Base-by-base conservation (phyloP, 208 protist genomes). In the Leishmania braziliensis region DNA sequence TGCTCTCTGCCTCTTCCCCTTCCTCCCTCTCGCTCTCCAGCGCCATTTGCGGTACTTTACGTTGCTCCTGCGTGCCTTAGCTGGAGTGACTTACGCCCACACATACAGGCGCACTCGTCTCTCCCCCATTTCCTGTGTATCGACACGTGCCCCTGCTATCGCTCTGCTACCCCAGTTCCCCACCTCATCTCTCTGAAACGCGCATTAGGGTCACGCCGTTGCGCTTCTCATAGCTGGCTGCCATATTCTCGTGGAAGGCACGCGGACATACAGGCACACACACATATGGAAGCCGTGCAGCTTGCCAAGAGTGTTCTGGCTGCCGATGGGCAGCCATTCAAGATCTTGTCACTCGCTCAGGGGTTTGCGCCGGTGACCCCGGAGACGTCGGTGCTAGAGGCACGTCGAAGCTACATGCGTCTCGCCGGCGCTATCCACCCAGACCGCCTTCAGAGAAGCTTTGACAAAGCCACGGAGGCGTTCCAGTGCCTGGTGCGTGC, bases 401-500 rank as follows among this genome's bases (percentile, higher is more conserved):
- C 91, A 16, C 88, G 94, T 8, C 86, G 94, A 43, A 93, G 84
- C 86, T 97, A 97, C 89, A 96, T 97, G 91, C 82, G 88, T 5
- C 81, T 97, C 33, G 94, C 94, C 29, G 86, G 75, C 4, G 69
- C 90, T 43, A 89, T 97, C 53, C 94, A 97, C 81, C 94, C 94
- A 0, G 94, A 97, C 79, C 95, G 95, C 79, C 78, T 97, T n/a
- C 84, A 93, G 65, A 79, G 70, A 51, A 60, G 50, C 39, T 95
- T 93, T 63, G 88, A 94, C 16, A 86, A 85, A 77, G 87, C 90
- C 51, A 97, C 94, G 16, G 91, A 97, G 75, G 92, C 87, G 29
- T 97, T 97, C 77, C 94, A 97, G 85, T 87, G 86, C 46, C 84
- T 97, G 29, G 94, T 97, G 74, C 85, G 86, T 1, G 94, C 92